Evolutionary conservation across 176 grass and related monocot species (phyloP).

Genomic region (sorghum (Sorghum bicolor)): DNA sequence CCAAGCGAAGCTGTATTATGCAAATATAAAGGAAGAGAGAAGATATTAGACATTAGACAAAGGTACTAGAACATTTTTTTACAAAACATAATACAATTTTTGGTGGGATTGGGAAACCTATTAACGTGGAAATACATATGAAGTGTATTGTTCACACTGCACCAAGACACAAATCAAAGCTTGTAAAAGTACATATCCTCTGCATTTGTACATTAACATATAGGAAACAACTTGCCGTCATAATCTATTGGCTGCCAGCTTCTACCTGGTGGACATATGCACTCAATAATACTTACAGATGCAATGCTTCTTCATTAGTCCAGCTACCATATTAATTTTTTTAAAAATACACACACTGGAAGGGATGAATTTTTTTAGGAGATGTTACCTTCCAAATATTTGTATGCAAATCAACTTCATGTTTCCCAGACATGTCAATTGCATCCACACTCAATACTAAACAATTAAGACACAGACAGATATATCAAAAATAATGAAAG

Average conservation of each 20-base stretch:
- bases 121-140: not conserved
- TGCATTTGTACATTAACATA: conserved; percentile 18
- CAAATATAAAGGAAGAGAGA: conserved; percentile 22
- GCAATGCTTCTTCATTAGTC: not conserved
- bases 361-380: conserved; percentile 16
- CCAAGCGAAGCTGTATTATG: conserved; percentile 72
- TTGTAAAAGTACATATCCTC: not conserved
- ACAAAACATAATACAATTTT: not conserved
- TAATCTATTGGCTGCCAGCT: not conserved
- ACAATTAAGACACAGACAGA: conserved; percentile 25
- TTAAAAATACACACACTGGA: not conserved
- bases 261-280: not conserved
- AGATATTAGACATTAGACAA: conserved; percentile 24
- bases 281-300: not conserved
- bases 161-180: conserved; percentile 17
- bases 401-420: conserved; percentile 98
- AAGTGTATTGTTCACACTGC: not conserved
- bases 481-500: conserved; percentile 24
- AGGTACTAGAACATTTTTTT: not conserved
- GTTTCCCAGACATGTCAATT: conserved; percentile 98
- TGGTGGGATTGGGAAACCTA: not conserved
- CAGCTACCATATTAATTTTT: not conserved
- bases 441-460: conserved; percentile 92
- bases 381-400: conserved; percentile 95
- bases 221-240: not conserved